Evolutionary conservation across 78 protist genomes (phyloP), one percentile per base, ranked within the genome.

Genomic region (Polysphondylium violaceum): DNA sequence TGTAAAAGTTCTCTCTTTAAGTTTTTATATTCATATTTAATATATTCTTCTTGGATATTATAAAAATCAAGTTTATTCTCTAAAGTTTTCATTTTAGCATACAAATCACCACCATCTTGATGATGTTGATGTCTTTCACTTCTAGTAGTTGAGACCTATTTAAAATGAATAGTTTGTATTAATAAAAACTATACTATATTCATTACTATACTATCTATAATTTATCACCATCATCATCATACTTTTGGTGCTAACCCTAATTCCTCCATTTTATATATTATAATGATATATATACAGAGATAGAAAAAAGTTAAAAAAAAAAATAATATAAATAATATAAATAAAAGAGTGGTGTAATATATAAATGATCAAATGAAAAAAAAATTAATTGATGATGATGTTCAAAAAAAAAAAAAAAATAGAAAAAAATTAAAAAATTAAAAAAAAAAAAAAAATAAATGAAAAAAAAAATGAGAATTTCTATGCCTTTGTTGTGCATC

Each of bases 1-100:
- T 99, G 93, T 51, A 97, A 59, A 14, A 96, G 90, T 74, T 99
- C 99, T 19, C 99, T 76, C 79, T 97, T 97, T 44, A 99, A 88
- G 35, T 97, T 96, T 61, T 93, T 79, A 63, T 88, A 94, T 71
- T 97, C 99, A 76, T 98, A 97, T 91, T 98, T 98, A 86, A 98
- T 91, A 92, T 98, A 98, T 40, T 95, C 97, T 53, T 95, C 99
- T 76, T 97, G 98, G 56, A 96, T 96, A 36, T 93, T 95, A 17
- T 93, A 44, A 29, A 97, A 96, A 79, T 97, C 98, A 7, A 98
- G 79, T 86, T 96, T 88, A 12, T 95, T 91, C 76, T 97, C 96
- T 27, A 97, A 83, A 63, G 23, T 60, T 77, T 96, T 96, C 79
- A 88, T 43, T 40, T 51, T 23, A 17, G 27, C 29, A 89, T 96